These are phyloP conservation scores for Hyphopichia pseudoburtonii DNA, from an alignment of 1,139 yeast genomes.

Conservation along the genomic window DNA sequence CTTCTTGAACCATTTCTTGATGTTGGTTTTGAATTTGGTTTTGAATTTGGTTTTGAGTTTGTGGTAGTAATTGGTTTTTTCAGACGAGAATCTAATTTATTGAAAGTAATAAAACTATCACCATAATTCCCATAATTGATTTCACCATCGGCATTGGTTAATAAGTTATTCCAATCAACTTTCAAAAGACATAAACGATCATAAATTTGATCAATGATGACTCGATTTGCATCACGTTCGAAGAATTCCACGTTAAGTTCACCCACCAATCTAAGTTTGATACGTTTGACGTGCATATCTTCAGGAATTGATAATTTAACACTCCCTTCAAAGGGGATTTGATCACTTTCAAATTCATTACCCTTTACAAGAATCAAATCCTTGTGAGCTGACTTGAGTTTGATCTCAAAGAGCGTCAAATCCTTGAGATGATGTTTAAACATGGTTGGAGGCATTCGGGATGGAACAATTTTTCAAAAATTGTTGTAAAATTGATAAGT, in stretches of 20 bases:
- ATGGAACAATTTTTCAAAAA: too few relatives aligned
- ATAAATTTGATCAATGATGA: constrained; percentile 43
- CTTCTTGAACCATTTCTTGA: not conserved
- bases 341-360: constrained; percentile 56
- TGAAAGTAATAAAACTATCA: constrained; percentile 24
- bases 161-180: constrained; percentile 60
- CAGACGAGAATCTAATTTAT: constrained; percentile 3
- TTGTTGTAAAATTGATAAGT: too few relatives aligned
- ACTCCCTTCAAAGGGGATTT: constrained; percentile 53
- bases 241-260: constrained; percentile 55
- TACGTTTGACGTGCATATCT: constrained; percentile 47
- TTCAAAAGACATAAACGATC: constrained; percentile 53
- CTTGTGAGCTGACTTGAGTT: constrained; percentile 50
- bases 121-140: constrained; percentile 45
- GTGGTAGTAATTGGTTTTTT: not conserved
- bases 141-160: constrained; percentile 47
- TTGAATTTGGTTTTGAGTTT: not conserved
- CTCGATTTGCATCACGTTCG: constrained; percentile 37
- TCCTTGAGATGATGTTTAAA: constrained; percentile 21
- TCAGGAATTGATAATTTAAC: constrained; percentile 56
- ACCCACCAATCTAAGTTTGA: constrained; percentile 51
- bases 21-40: not conserved
- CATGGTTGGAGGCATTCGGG: too few relatives aligned
- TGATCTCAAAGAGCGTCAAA: constrained; percentile 35
- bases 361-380: constrained; percentile 57